phyloP scores from a whole-genome alignment of 768 basidiomycete species.

The Boletus sp. region DNA sequence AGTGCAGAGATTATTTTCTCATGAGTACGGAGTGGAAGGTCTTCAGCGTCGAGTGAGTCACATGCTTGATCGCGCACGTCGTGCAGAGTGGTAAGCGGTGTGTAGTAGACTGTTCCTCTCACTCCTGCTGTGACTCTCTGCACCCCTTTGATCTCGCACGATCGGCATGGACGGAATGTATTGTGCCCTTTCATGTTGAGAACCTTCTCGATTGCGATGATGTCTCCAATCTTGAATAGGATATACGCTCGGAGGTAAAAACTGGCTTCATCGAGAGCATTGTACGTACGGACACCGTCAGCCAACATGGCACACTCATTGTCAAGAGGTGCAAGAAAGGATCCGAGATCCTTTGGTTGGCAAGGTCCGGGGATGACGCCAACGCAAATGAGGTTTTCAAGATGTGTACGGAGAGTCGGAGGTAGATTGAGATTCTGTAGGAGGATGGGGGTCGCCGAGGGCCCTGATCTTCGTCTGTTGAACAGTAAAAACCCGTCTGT shows the following conservation, averaged over 20 bases:
- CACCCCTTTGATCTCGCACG: too few relatives aligned
- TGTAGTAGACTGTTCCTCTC: neutral
- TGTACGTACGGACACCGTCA: neutral
- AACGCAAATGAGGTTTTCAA: neutral
- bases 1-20: neutral
- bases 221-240: neutral
- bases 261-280: neutral
- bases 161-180: too few relatives aligned
- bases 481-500: neutral
- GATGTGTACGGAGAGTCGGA: neutral
- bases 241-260: neutral
- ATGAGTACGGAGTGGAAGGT: neutral
- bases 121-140: too few relatives aligned
- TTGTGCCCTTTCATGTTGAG: neutral
- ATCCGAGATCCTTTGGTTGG: neutral
- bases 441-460: neutral
- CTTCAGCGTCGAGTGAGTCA: neutral
- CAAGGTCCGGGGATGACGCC: neutral
- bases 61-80: neutral
- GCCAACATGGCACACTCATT: neutral
- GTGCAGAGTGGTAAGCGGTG: neutral
- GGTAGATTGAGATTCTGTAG: neutral
- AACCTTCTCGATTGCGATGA: neutral
- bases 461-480: neutral
- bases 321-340: neutral